Conservation (phyloP, 2,329 filamentous ascomycete genomes). For the Cercospora sp. region DNA sequence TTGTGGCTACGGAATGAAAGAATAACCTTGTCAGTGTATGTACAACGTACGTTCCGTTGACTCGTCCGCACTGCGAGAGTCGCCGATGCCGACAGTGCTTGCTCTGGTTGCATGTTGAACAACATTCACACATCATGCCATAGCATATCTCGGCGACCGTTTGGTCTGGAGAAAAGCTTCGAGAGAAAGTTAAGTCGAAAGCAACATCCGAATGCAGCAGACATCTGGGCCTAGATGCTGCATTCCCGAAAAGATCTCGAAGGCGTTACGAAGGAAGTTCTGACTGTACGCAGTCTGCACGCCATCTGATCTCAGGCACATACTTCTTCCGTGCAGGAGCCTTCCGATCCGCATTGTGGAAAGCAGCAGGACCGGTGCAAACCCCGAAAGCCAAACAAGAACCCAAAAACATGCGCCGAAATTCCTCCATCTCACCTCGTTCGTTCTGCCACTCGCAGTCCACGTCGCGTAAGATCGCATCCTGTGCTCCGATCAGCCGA, state of each 20-base stretch:
- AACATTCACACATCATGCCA: too few relatives aligned
- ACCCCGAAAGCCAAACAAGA: neutral
- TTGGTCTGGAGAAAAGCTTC: neutral
- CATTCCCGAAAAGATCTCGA: neutral
- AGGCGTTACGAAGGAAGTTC: neutral
- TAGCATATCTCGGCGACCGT: neutral
- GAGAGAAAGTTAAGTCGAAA: neutral
- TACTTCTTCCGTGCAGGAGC: neutral
- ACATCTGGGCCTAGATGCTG: neutral
- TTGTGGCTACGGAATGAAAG: neutral
- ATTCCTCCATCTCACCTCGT: neutral
- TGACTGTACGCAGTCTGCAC: neutral
- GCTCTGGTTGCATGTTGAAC: too few relatives aligned
- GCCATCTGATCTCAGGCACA: neutral
- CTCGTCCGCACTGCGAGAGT: neutral
- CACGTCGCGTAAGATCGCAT: neutral
- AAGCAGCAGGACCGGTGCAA: neutral
- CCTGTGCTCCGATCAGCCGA: neutral
- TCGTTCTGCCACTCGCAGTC: neutral
- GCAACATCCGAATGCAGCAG: neutral
- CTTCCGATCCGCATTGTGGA: neutral
- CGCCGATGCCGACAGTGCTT: neutral
- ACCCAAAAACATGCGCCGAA: neutral
- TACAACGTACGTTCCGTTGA: neutral
- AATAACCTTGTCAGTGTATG: neutral